Evolutionary conservation across 805 yeast genomes (phyloP).

Genomic region (Yamadazyma insecticola): DNA sequence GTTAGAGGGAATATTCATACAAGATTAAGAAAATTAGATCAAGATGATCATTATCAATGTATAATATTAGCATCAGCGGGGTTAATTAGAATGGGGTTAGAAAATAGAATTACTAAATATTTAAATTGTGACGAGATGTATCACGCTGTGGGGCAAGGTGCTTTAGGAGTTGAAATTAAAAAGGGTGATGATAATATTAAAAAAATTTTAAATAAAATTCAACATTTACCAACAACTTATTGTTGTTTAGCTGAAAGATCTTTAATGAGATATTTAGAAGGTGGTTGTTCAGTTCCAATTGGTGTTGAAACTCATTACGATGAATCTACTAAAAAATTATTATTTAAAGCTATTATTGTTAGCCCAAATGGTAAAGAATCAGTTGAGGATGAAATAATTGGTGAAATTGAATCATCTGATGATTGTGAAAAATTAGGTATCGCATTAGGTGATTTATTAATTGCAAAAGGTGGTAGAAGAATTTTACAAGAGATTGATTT

Average conservation of each 20-base stretch:
- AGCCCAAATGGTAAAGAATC: conserved; percentile 74
- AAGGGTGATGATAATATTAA: conserved; percentile 57
- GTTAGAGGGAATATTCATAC: conserved; percentile 82
- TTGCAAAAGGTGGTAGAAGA: conserved; percentile 73
- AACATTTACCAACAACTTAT: conserved; percentile 59
- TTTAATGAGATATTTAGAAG: conserved; percentile 83
- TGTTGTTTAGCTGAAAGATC: conserved; percentile 88
- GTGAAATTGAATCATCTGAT: conserved; percentile 34
- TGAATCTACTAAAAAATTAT: conserved; percentile 38
- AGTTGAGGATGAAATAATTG: conserved; percentile 53
- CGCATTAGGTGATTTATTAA: conserved; percentile 60
- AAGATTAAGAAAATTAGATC: conserved; percentile 73
- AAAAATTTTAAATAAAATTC: conserved; percentile 58
- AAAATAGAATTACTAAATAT: conserved; percentile 68
- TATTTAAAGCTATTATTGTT: conserved; percentile 69
- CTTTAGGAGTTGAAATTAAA: conserved; percentile 87
- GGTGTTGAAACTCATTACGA: conserved; percentile 72
- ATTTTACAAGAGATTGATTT: conserved; percentile 79
- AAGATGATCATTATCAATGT: conserved; percentile 54
- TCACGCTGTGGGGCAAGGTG: conserved; percentile 99
- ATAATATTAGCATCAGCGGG: conserved; percentile 93
- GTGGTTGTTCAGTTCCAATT: conserved; percentile 97
- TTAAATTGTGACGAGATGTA: conserved; percentile 78
- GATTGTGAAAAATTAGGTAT: conserved; percentile 74
- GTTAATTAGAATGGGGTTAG: conserved; percentile 64